Evolutionary conservation across 169 alveolate species (phyloP), one percentile per base, ranked within the genome.

Genomic region (Plasmodium vivax): DNA sequence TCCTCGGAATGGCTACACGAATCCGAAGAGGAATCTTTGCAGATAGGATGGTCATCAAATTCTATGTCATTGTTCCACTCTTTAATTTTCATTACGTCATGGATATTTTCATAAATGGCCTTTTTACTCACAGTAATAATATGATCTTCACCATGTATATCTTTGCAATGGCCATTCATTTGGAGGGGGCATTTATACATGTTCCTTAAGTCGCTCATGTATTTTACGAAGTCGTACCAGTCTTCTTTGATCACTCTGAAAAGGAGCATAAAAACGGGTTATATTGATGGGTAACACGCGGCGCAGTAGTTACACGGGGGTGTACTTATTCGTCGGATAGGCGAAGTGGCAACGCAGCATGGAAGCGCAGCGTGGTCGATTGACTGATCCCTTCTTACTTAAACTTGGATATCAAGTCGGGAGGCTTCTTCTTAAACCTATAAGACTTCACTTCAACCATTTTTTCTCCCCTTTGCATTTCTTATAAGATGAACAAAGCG

Each of bases 21-120:
- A 10, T 87, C 93, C 4, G 93, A 87, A 19, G 93, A 75, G 30
- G 74, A 87, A 12, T 75, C 85, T 51, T 54, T 75, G 23, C 68
- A 75, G 41, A 87, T 54, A 87, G 93, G 38, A 54, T 54, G 85
- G 3, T 30, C 45, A 6, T 79, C 85, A 34, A 84, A 72, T 72
- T 84, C 93, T 82, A 84, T 84, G 54, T 73, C 84, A 87, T 77
- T 43, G 71, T 87, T 87, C 87, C 93, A 87, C 62, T 77, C 68
- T 54, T 54, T 87, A 19, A 87, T n/a, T 87, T 87, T 87, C 71
- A 87, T 87, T n/a, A 87, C 12, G 38, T 87, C 93, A 74, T 77
- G 81, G 51, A 87, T 58, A 87, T 87, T 75, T 85, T 85, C 93
- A 19, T 16, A 36, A 16, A 54, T 19, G 12, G 30, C 38, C n/a